phyloP scores from a whole-genome alignment of 2,329 filamentous ascomycete genomes.

The Paramyrothecium sp. region DNA sequence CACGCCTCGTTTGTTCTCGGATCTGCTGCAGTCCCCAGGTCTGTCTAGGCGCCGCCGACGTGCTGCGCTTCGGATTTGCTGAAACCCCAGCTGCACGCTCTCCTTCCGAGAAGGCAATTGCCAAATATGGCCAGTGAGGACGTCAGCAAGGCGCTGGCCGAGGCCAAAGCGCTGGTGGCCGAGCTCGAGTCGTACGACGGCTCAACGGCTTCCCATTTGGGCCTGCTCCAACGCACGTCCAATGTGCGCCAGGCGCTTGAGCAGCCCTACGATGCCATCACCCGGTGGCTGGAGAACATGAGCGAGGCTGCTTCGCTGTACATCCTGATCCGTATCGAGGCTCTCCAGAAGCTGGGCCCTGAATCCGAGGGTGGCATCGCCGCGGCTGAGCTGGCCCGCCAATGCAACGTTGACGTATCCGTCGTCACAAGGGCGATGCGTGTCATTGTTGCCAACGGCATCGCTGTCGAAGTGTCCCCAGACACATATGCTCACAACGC shows the following conservation, averaged over 20 bases:
- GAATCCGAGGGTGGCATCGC: constrained; percentile 12
- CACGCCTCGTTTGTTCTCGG: too few relatives aligned
- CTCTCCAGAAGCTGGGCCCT: constrained; percentile 13
- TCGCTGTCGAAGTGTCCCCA: constrained; percentile 24
- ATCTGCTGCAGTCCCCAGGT: too few relatives aligned
- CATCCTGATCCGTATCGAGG: constrained; percentile 13
- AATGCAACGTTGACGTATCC: constrained; percentile 24
- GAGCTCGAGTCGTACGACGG: constrained; percentile 15
- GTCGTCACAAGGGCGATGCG: constrained; percentile 29
- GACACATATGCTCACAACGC: constrained; percentile 30
- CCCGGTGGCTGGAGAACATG: constrained; percentile 17
- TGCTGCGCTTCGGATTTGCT: too few relatives aligned
- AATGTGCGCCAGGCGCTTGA: constrained; percentile 15
- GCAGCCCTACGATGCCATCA: constrained; percentile 16
- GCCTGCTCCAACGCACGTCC: constrained; percentile 14
- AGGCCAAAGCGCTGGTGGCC: constrained; percentile 14
- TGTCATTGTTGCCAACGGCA: constrained; percentile 24
- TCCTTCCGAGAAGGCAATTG: not conserved
- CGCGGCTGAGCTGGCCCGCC: constrained; percentile 16
- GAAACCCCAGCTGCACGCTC: too few relatives aligned
- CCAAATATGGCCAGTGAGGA: constrained; percentile 4
- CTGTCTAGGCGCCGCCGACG: too few relatives aligned
- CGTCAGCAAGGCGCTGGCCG: constrained; percentile 5
- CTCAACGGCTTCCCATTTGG: constrained; percentile 9
- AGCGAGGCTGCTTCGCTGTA: constrained; percentile 15